Conservation (phyloP, 257 asterid species). For the Lithospermum erythrorhizon region DNA sequence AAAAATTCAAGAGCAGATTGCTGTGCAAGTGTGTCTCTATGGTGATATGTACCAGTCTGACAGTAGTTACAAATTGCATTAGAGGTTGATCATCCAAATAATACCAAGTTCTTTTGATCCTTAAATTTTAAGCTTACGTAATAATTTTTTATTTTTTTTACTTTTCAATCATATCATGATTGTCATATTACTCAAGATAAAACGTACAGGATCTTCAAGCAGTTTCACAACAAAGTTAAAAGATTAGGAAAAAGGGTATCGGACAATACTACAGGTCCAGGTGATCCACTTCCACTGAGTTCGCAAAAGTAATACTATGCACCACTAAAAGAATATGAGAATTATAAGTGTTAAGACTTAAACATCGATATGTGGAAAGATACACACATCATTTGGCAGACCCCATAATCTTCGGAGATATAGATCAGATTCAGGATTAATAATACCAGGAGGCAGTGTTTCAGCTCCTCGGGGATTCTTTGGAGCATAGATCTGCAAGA, state of each 20-base stretch:
- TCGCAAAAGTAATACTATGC: too few species aligned
- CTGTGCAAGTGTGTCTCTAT: background rate
- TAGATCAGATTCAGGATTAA: slow-evolving; percentile 51
- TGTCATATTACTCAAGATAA: too few species aligned
- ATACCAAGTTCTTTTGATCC: too few species aligned
- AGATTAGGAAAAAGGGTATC: too few species aligned
- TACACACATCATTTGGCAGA: slow-evolving; percentile 64
- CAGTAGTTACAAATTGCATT: background rate
- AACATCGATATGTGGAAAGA: slow-evolving; percentile 4
- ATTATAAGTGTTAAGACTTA: background rate
- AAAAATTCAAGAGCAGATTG: slow-evolving; percentile 4
- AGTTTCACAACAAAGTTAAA: too few species aligned
- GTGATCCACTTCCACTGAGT: too few species aligned
- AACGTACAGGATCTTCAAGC: too few species aligned
- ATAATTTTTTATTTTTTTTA: too few species aligned
- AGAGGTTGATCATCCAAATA: background rate
- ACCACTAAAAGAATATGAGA: too few species aligned
- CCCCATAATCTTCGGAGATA: slow-evolving; percentile 81
- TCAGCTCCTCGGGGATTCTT: slow-evolving; percentile 86
- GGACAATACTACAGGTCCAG: too few species aligned
- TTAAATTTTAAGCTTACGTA: too few species aligned
- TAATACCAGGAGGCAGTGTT: slow-evolving; percentile 70
- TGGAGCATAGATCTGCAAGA: slow-evolving; percentile 68
- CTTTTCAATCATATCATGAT: too few species aligned
- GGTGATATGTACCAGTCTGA: background rate